phyloP scores from a whole-genome alignment of 208 protist species.

The Leishmania mexicana region DNA sequence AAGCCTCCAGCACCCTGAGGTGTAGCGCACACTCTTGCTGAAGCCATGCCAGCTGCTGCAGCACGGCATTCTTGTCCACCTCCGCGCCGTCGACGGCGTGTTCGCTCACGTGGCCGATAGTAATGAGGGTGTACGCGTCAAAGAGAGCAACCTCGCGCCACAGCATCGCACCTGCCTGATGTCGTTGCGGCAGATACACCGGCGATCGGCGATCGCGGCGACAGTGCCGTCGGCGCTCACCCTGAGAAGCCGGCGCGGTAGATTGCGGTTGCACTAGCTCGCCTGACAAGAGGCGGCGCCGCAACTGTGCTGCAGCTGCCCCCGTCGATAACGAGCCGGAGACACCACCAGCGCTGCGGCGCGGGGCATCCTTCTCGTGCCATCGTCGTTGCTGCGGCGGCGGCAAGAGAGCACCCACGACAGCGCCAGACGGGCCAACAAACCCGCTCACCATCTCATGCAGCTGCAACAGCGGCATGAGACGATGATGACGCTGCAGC shows the following conservation, averaged over 20 bases:
- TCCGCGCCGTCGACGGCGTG: conserved; percentile 44
- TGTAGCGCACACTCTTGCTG: conserved; percentile 28
- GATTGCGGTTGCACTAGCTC: neutral
- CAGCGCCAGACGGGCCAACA: neutral
- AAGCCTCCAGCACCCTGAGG: conserved; percentile 26
- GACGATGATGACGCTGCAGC: conserved; percentile 50
- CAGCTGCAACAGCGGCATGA: conserved; percentile 59
- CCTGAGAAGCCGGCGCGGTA: neutral
- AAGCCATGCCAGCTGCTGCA: conserved; percentile 27
- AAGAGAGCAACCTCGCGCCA: conserved; percentile 74
- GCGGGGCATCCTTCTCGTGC: neutral
- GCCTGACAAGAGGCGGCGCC: conserved; percentile 18
- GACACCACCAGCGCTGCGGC: neutral
- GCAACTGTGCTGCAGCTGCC: conserved; percentile 7
- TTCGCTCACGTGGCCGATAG: conserved; percentile 71
- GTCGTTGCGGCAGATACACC: neutral
- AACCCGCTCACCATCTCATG: conserved; percentile 37
- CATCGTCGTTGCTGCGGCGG: neutral
- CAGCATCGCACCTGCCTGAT: conserved; percentile 37
- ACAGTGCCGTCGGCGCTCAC: neutral
- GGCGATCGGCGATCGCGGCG: neutral
- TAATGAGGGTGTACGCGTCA: conserved; percentile 79
- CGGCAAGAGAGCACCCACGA: neutral
- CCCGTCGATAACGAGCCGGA: neutral
- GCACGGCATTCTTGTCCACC: conserved; percentile 15